Evolutionary conservation across 768 basidiomycete species (phyloP).

Genomic region (Russula olivacea): DNA sequence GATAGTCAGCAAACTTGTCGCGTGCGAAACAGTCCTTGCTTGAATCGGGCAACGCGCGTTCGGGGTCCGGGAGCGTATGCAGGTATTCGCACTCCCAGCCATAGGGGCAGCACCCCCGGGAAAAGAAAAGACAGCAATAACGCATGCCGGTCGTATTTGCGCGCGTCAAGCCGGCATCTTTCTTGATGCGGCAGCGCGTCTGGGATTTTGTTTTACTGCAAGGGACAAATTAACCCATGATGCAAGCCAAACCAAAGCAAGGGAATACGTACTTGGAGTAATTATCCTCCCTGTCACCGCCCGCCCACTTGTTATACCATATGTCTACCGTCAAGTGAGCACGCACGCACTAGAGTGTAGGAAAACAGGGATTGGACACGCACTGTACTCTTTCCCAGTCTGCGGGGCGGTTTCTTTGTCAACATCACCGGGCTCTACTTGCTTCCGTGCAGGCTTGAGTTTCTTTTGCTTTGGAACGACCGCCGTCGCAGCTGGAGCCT

Average conservation of each 20-base stretch:
- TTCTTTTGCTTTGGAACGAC: constrained; percentile 46
- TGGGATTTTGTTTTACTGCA: constrained; percentile 88
- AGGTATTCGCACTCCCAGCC: constrained; percentile 98
- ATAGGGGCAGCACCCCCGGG: constrained; percentile 95
- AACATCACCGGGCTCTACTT: constrained; percentile 86
- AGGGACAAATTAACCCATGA: constrained; percentile 14
- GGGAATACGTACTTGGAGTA: constrained; percentile 74
- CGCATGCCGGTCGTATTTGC: constrained; percentile 90
- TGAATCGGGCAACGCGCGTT: constrained; percentile 70
- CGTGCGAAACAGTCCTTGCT: constrained; percentile 96
- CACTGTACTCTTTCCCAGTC: constrained; percentile 95
- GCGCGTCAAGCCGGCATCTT: constrained; percentile 88
- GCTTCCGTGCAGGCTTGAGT: constrained; percentile 87
- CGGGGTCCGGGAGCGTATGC: constrained; percentile 76
- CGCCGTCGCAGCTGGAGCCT: not conserved
- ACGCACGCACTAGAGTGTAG: not conserved
- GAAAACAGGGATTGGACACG: constrained; percentile 32
- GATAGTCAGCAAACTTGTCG: constrained; percentile 94
- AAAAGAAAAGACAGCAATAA: constrained; percentile 92
- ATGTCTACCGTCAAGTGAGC: constrained; percentile 51
- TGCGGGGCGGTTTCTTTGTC: constrained; percentile 84
- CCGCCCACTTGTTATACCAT: constrained; percentile 99
- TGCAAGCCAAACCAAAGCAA: not conserved
- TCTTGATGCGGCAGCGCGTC: constrained; percentile 82
- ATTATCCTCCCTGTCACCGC: constrained; percentile 93